These are phyloP conservation scores for Thalassiosira livingstoniorum DNA, from an alignment of 352 stramenopile species.

Conservation along the genomic window DNA sequence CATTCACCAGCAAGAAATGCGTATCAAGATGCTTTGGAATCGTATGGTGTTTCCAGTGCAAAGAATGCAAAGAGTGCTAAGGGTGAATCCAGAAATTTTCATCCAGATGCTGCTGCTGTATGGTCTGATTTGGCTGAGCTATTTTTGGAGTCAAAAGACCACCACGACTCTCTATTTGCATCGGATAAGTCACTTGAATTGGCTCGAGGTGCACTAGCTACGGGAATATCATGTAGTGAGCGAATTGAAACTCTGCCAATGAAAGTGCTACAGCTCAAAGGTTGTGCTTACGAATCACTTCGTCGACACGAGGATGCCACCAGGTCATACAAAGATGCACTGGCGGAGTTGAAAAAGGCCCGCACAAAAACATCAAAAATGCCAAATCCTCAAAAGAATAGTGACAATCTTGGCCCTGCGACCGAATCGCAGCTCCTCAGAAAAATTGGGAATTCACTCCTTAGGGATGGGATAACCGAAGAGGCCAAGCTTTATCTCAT, in stretches of 20 bases:
- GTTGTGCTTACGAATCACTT: conserved; percentile 38
- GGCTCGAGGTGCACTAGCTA: conserved; percentile 3
- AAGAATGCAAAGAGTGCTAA: not conserved
- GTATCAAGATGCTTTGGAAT: conserved; percentile 38
- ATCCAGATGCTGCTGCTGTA: conserved; percentile 38
- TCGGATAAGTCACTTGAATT: conserved; percentile 29
- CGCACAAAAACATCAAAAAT: not conserved
- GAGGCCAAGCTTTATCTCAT: conserved; percentile 49
- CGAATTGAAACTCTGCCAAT: conserved; percentile 35
- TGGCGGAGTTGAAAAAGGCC: conserved; percentile 41
- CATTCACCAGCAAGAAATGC: conserved; percentile 43
- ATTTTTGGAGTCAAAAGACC: conserved; percentile 36
- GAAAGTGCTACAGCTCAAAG: conserved; percentile 31
- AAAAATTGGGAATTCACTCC: conserved; percentile 46
- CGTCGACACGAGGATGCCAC: conserved; percentile 40
- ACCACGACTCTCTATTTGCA: conserved; percentile 41
- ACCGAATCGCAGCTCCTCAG: conserved; percentile 44
- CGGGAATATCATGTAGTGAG: conserved; percentile 6
- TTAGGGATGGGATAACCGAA: conserved; percentile 20
- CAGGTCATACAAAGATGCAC: conserved; percentile 52
- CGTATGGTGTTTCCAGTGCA: conserved; percentile 25
- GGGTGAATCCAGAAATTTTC: conserved; percentile 6
- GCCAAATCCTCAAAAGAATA: not conserved
- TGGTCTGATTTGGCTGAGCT: conserved; percentile 52
- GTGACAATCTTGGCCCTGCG: not conserved